Conservation (phyloP, 768 basidiomycete genomes). For the Podaxis carcinomalis region DNA sequence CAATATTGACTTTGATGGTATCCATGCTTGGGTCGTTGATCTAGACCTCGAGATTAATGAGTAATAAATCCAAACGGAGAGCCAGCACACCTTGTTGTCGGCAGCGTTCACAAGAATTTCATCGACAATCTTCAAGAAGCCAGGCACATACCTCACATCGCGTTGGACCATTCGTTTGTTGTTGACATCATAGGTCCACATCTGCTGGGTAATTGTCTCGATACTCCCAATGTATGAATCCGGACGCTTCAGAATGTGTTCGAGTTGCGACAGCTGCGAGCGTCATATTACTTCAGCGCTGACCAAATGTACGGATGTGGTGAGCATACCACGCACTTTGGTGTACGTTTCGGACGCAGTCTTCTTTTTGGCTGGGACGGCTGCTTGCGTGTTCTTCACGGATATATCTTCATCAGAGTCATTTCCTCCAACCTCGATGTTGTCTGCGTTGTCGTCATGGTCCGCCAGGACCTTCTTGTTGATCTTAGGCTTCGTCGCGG, state of each 20-base stretch:
- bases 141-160: slow-evolving; percentile 89
- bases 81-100: slow-evolving; percentile 83
- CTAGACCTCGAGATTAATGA: slow-evolving; percentile 33
- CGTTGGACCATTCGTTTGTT: slow-evolving; percentile 79
- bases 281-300: neutral
- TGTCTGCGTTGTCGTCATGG: slow-evolving; percentile 59
- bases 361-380: slow-evolving; percentile 59
- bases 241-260: slow-evolving; percentile 89
- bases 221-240: slow-evolving; percentile 97
- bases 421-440: slow-evolving; percentile 37
- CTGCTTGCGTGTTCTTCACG: slow-evolving; percentile 2
- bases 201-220: slow-evolving; percentile 76
- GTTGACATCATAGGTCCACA: slow-evolving; percentile 93
- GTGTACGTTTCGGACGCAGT: slow-evolving; percentile 88
- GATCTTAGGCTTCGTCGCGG: neutral
- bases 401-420: slow-evolving; percentile 13
- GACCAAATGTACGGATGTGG: neutral
- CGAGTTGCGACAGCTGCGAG: slow-evolving; percentile 82
- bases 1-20: slow-evolving; percentile 82
- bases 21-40: slow-evolving; percentile 93
- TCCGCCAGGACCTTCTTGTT: slow-evolving; percentile 37
- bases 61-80: neutral
- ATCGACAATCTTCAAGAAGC: slow-evolving; percentile 99
- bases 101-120: slow-evolving; percentile 99
- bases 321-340: slow-evolving; percentile 50